Evolutionary conservation across 2,329 filamentous ascomycete species (phyloP), one percentile per base, ranked within the genome.

Genomic region (Penicillium capsulatum): DNA sequence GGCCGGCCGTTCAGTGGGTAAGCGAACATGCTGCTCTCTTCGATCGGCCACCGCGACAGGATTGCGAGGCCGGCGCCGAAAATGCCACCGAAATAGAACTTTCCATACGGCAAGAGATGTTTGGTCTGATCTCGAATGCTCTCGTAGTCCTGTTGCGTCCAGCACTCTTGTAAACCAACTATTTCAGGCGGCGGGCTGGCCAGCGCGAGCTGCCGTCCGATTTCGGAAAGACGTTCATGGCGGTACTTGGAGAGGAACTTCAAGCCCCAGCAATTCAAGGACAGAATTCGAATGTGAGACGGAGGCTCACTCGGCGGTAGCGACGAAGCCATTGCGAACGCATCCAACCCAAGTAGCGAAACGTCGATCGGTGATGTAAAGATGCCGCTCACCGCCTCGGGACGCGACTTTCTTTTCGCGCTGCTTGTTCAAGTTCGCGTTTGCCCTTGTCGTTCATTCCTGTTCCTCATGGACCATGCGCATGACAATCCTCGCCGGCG

Each of bases 261-360:
- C 46, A 97, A 80, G 36, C 92, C 92, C 91, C 92, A 97, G 79
- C 89, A 96, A 68, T 98, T 98, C 63, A 95, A 79, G 3, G 87
- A 92, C 50, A 96, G 71, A 53, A 97, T 75, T 58, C 85, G 83
- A 60, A 97, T 77, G 42, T 82, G 75, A 20, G 69, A 69, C 13
- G 76, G 63, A 5, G 79, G 51, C 58, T 63, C 45, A 30, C 41
- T 33, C 31, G 54, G 36, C 13, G 37, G 38, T 15, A 39, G 28
- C 15, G 38, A 41, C 10, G 45, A 34, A 28, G 49, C 42, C 52
- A 54, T 55, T 42, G 15, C 11, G 17, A 20, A 17, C 24, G 7
- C 24, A 27, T 45, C 14, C 5, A 22, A 29, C 30, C 20, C 7
- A 9, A 34, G 16, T 35, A 36, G 14, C 22, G 15, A 14, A 11